Percentiles rank a stretch among this genome's conserved stretches.
Conservation (phyloP, 2,329 filamentous ascomycete species). For the Colletotrichum endophyticum region DNA sequence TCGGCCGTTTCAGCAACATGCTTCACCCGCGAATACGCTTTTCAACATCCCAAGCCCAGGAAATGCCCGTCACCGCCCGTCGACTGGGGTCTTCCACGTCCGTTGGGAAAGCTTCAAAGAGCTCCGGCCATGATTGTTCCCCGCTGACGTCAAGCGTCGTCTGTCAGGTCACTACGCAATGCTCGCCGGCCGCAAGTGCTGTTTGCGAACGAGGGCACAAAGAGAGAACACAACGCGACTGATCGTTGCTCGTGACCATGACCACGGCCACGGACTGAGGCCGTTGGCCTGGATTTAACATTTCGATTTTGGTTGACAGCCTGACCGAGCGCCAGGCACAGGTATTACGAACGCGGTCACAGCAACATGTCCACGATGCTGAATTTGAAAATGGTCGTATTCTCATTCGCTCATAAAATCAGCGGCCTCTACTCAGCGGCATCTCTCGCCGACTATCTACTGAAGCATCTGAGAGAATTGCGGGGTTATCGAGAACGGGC, state of each 20-base stretch:
- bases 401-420: conserved; percentile 5
- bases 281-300: not conserved
- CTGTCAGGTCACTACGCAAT: not conserved
- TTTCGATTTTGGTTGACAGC: not conserved
- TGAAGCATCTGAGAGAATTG: conserved; percentile 13
- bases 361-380: not conserved
- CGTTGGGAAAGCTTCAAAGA: not conserved
- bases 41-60: not conserved
- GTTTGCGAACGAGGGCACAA: not conserved
- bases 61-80: not conserved
- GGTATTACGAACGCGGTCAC: not conserved
- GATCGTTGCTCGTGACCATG: not conserved
- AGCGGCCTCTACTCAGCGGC: not conserved
- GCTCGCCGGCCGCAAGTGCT: not conserved
- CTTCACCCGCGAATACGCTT: not conserved
- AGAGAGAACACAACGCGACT: not conserved
- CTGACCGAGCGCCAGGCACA: not conserved
- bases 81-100: not conserved
- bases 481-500: conserved; percentile 12
- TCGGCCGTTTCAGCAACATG: conserved; percentile 13
- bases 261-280: not conserved
- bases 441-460: not conserved
- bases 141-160: not conserved
- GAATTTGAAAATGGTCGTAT: not conserved
- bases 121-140: not conserved